phyloP scores from a whole-genome alignment of 257 asterid species.

The Ligustrum vulgare region DNA sequence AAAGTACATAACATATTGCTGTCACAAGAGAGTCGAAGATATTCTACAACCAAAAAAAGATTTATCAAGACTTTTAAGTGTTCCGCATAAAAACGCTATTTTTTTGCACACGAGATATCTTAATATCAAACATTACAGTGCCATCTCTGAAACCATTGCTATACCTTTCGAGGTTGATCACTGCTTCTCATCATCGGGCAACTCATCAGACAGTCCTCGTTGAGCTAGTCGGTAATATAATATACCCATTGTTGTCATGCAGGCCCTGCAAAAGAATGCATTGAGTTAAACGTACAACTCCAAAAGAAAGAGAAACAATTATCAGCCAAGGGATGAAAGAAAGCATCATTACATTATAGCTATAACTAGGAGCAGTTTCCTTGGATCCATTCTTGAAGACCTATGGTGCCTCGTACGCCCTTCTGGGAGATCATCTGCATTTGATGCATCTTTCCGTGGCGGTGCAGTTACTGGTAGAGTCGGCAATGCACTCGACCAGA shows the following conservation, averaged over 20 bases:
- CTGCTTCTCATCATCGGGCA: slow-evolving; percentile 49
- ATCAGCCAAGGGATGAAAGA: background rate
- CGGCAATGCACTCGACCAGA: slow-evolving; percentile 93
- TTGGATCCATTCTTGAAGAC: slow-evolving; percentile 88
- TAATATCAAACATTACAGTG: background rate
- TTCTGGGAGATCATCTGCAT: slow-evolving; percentile 67
- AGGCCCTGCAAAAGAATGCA: slow-evolving; percentile 64
- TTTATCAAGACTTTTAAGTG: background rate
- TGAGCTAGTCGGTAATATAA: slow-evolving; percentile 86
- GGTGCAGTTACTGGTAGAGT: slow-evolving; percentile 93
- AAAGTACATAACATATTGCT: background rate
- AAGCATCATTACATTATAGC: slow-evolving; percentile 65
- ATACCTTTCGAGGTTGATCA: slow-evolving; percentile 25
- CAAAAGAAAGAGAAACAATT: background rate
- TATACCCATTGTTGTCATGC: slow-evolving; percentile 97
- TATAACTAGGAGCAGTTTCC: slow-evolving; percentile 81
- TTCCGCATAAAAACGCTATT: background rate
- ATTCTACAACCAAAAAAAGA: background rate
- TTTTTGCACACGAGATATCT: background rate
- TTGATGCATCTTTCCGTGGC: slow-evolving; percentile 66
- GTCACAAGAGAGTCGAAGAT: background rate
- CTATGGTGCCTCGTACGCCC: slow-evolving; percentile 68
- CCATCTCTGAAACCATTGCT: background rate
- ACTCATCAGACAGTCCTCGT: slow-evolving; percentile 60
- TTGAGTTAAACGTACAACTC: background rate